Conservation (phyloP, 2,329 filamentous ascomycete species). For the Talaromyces sp. region DNA sequence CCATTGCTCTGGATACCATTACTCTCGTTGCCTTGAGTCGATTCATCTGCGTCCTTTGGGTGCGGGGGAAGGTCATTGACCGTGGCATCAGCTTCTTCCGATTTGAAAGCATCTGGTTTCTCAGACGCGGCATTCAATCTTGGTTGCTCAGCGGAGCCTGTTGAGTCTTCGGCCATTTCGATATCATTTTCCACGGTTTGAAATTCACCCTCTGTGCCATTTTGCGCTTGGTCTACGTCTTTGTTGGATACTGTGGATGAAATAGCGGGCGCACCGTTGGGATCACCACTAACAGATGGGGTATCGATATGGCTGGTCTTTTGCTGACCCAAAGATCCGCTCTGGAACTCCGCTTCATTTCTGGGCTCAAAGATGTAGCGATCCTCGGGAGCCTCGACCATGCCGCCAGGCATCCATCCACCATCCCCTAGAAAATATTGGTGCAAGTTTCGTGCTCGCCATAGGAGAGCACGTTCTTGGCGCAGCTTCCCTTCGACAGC, state of each 20-base stretch:
- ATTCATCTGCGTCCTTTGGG: conserved; percentile 23
- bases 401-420: conserved; percentile 60
- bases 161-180: conserved; percentile 36
- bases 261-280: conserved; percentile 15
- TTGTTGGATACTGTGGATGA: conserved; percentile 10
- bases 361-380: conserved; percentile 49
- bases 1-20: conserved; percentile 1
- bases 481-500: conserved; percentile 61
- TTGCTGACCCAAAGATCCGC: conserved; percentile 17
- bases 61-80: conserved; percentile 39
- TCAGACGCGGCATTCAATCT: conserved; percentile 8
- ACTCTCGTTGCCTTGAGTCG: conserved; percentile 17
- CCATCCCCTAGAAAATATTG: conserved; percentile 63
- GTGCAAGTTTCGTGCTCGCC: conserved; percentile 61
- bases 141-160: conserved; percentile 13
- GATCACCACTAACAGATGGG: conserved; percentile 12
- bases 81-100: conserved; percentile 39
- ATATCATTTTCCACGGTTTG: conserved; percentile 29
- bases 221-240: conserved; percentile 11
- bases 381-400: conserved; percentile 56
- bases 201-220: conserved; percentile 9
- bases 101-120: conserved; percentile 31
- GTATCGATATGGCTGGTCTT: conserved; percentile 18
- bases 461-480: conserved; percentile 59
- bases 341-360: conserved; percentile 19